Base-by-base conservation (phyloP, 2,329 filamentous ascomycete species). In the Monosporascus sp. region DNA sequence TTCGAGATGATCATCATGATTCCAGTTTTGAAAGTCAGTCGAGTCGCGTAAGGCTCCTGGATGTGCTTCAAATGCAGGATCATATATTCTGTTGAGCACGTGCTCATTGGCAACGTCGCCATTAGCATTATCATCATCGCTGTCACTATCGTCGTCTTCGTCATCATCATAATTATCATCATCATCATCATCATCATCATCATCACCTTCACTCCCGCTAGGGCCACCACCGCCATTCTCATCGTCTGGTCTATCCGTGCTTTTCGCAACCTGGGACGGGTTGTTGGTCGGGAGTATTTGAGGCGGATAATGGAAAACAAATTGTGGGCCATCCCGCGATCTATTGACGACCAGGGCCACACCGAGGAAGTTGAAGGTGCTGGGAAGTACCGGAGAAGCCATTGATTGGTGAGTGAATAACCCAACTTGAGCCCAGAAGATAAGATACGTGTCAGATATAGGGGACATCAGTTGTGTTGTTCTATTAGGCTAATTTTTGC, bases 261-360 rank as follows among this genome's bases (percentile, higher is more conserved):
- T 49, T 43, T 40, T 52, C 20, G 48, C 62, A 56, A 22, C 69
- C 63, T 52, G 71, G 65, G 40, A 71, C 60, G 36, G 68, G 34
- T 52, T 74, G 70, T 59, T 77, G 70, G 64, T 75, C 71, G 62
- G 67, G 8, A 66, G 66, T 44, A 82, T 76, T 47, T 74, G 69
- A n/a, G 85, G 80, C n/a, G 91, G 91, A 65, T 94, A 94, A 71
- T 96, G 90, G 70, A 92, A 96, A 63, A 94, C 87, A 63, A 94
- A 87, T 59, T 85, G 84, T 27, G 91, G 88, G 17, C 91, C 90
- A 62, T 90, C 87, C 59, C 87, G 84, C 36, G 88, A 89, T 59
- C 88, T 82, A 64, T 84, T 84, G 63, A 90, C 84, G 60, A 91
- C 83, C 40, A 93, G 81, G 50, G 90, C 83, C 53, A 93, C 83